Base-by-base conservation (phyloP, 345 rosid genomes). In the Melaleuca alternifolia region DNA sequence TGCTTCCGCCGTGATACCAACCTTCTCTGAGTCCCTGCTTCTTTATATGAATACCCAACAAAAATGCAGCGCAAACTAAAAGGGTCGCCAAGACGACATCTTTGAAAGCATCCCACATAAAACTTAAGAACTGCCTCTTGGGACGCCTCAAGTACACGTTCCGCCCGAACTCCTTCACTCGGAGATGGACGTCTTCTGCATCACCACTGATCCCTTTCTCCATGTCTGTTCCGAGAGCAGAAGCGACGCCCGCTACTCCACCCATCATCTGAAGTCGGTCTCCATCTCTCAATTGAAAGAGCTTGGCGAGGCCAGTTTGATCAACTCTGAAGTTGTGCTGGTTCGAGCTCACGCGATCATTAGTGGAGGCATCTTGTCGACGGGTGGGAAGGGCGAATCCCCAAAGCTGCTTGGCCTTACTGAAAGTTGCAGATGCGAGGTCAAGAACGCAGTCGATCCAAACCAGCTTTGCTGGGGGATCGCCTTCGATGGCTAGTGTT, bases 1-100 rank as follows among this genome's bases (percentile, higher is more conserved):
- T 93, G 91, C 95, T 92, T 51, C 94, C 96, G 24, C 95, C 95
- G 23, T 94, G 94, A 10, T 93, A 92, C 96, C 98, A 95, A 2
- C 96, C 95, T 82, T 93, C 93, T 82, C 88, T 88, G 4, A 88
- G 8, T 16, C 95, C 98, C 20, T 93, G 84, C 56, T 92, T 91
- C 85, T 93, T 92, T 83, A 94, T 93, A 11, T 94, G 95, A 8
- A 92, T 93, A 4, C 89, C 94, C 23, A 95, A 91, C 51, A 95
- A 92, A 52, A 94, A 89, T 24, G 92, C 91, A 5, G 97, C 94
- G 57, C 94, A 92, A 12, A 86, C 94, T 59, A 94, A 83, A 56
- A 93, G 94, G 65, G 92, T 92, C 30, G 91, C 85, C 28, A 92
- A 92, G 11, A 94, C 93, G 1, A 89, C 48, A 86, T 92, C 94